phyloP scores from a whole-genome alignment of 139 green algal genomes.

The Chlorella ohadii region DNA sequence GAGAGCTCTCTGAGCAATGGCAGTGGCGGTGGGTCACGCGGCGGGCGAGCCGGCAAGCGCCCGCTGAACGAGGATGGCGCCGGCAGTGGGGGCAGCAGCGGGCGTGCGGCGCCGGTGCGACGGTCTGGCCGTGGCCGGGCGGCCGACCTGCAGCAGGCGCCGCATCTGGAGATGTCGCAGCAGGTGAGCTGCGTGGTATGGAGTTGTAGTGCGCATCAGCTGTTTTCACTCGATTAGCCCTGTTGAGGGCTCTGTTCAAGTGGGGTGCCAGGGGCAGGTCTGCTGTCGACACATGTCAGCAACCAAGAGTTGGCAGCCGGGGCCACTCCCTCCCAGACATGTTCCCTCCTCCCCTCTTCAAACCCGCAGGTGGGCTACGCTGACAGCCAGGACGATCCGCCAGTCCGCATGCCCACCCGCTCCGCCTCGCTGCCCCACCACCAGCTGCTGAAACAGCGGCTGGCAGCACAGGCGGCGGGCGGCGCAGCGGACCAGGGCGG shows the following conservation, averaged over 20 bases:
- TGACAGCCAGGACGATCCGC: not conserved
- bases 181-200: not conserved
- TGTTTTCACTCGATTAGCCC: no score
- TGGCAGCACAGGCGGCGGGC: not conserved
- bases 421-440: not conserved
- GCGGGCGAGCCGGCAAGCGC: not conserved
- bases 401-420: not conserved
- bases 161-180: slow-evolving; percentile 42
- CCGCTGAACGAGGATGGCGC: not conserved
- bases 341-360: no score
- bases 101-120: not conserved
- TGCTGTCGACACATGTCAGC: no score
- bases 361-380: slow-evolving; percentile 33
- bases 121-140: not conserved
- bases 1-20: slow-evolving; percentile 15
- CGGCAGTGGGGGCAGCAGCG: slow-evolving; percentile 7
- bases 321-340: no score
- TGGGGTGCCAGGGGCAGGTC: no score
- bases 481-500: not conserved
- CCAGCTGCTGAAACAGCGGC: not conserved
- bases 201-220: no score
- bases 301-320: no score
- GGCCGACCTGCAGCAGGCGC: not conserved
- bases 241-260: no score
- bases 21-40: not conserved